Evolutionary conservation across 2,329 filamentous ascomycete species (phyloP), one percentile per base, ranked within the genome.

Genomic region (Ampelomyces quisqualis): DNA sequence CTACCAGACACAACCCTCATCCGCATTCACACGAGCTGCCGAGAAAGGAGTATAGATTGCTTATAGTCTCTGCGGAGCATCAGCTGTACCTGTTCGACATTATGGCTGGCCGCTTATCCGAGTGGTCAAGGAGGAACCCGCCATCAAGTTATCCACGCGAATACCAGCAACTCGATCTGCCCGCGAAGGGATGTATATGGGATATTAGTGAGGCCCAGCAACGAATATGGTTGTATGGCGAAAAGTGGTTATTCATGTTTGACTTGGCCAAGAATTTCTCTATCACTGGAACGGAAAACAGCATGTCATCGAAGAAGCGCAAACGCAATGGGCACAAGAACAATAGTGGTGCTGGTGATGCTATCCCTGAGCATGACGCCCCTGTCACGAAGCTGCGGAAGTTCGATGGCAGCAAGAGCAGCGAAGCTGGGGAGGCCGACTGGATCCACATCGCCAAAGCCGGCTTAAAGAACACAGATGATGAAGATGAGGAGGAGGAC

Each of bases 171-270:
- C 79, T 90, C 17, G 81, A 85, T 45, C 90, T 95, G 64, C 77
- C 88, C 28, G 86, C 86, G 38, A 91, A 91, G 73, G 90, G 90
- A 3, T 82, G 84, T 18, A 68, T 95, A 26, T 97, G 91, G 90
- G 86, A 94, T 61, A 75, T 85, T 1, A 55, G 71, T n/a, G 73
- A 81, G 32, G 39, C 50, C 1, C 47, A 57, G 15, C 53, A 65
- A 33, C 80, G 91, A 10, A 70, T 91, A 6, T 97, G 91, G 89
- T 71, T 97, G 14, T 96, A 95, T 60, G 90, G 91, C 5, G 80
- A 82, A 27, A 84, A 80, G 1, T 97, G 90, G 78, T 69, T 98
- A 17, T 90, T 88, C 72, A 97, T 97, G 90, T 81, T 98, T 45
- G 90, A 97, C 65, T 73, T 95, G 20, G 79, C 80, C 14, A 78